These are phyloP conservation scores for Cercis canadensis DNA, from an alignment of 306 rosid genomes.

Conservation along the genomic window DNA sequence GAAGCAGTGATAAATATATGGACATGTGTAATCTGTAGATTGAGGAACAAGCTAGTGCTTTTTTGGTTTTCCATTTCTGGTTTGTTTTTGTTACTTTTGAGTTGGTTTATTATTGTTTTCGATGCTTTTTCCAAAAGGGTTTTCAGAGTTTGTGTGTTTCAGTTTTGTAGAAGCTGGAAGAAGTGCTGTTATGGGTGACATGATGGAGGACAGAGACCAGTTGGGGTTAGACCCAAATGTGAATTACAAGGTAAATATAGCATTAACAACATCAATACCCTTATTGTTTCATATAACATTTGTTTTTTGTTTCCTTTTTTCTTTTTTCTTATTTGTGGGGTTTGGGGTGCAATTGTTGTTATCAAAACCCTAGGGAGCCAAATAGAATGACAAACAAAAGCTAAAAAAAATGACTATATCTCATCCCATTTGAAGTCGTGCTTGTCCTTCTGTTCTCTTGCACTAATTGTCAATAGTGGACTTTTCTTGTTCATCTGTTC, in stretches of 20 bases:
- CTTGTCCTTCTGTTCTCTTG: too few species aligned
- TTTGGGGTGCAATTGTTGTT: background rate
- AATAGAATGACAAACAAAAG: background rate
- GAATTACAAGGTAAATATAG: slow-evolving; percentile 30
- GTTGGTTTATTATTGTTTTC: background rate
- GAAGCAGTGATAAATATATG: too few species aligned
- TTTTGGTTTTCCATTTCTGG: background rate
- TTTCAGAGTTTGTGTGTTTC: slow-evolving; percentile 23
- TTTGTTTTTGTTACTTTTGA: too few species aligned
- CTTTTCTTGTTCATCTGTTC: background rate
- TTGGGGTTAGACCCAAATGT: background rate
- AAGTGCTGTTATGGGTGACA: background rate
- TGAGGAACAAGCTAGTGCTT: background rate
- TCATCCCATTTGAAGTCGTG: too few species aligned
- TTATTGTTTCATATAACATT: background rate
- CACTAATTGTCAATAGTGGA: background rate
- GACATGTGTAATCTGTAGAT: background rate
- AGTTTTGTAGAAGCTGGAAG: slow-evolving; percentile 9
- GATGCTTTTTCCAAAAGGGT: background rate
- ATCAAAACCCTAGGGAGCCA: background rate
- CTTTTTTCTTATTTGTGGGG: background rate
- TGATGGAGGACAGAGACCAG: background rate
- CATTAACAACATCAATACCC: background rate
- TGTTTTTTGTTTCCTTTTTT: background rate
- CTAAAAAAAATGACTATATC: background rate